Percentiles rank a stretch among this genome's conserved stretches.
Conservation (phyloP, 371 early-diverging fungal genomes). For the Synchytrium microbalum region DNA sequence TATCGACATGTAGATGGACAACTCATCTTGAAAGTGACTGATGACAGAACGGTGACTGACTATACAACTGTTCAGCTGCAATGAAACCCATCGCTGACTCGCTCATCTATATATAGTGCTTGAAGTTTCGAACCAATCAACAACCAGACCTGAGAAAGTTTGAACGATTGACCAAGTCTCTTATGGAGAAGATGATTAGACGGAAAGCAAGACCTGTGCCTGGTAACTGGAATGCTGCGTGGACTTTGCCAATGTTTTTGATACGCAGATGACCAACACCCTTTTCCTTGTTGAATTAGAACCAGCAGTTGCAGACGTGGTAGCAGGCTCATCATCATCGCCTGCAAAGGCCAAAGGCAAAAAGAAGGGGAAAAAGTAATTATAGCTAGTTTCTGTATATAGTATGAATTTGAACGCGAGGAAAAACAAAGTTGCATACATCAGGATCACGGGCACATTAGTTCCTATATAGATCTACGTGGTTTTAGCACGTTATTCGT, state of each 20-base stretch:
- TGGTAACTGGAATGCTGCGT: too few relatives aligned
- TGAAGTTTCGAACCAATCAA: conserved; percentile 66
- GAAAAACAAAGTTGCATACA: too few relatives aligned
- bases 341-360: background rate
- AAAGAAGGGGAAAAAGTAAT: background rate
- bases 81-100: too few relatives aligned
- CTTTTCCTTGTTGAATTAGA: too few relatives aligned
- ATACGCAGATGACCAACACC: too few relatives aligned
- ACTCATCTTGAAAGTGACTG: conserved; percentile 65
- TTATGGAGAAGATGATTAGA: conserved; percentile 64
- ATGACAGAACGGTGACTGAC: conserved; percentile 50
- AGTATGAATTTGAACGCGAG: too few relatives aligned
- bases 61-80: background rate
- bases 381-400: too few relatives aligned
- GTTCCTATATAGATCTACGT: too few relatives aligned
- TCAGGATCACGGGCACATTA: too few relatives aligned
- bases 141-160: conserved; percentile 65
- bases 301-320: too few relatives aligned
- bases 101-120: conserved; percentile 28
- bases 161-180: conserved; percentile 50
- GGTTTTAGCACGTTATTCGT: too few relatives aligned
- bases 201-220: conserved; percentile 7
- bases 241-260: too few relatives aligned
- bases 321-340: background rate
- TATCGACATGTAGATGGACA: conserved; percentile 65